phyloP scores from a whole-genome alignment of 495 filamentous ascomycete species.

The Trichoderma parareesei region DNA sequence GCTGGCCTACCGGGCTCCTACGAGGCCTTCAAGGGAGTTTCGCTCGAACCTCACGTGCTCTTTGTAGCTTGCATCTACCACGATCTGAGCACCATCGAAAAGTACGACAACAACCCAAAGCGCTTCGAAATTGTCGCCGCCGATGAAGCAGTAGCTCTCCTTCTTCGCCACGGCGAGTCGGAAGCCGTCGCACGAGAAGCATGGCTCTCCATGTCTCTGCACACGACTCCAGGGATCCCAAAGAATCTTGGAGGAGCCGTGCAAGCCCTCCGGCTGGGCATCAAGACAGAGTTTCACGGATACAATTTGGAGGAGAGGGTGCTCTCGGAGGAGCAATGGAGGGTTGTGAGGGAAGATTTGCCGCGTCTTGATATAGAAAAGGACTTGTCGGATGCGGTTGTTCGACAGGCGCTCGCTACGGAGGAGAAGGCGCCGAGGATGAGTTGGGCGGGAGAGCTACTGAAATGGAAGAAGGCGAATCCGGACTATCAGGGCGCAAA shows the following conservation, averaged over 20 bases:
- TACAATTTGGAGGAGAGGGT: slow-evolving; percentile 9
- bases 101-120: slow-evolving; percentile 27
- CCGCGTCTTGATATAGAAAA: slow-evolving; percentile 36
- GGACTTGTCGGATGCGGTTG: slow-evolving; percentile 38
- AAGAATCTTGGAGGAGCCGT: slow-evolving; percentile 33
- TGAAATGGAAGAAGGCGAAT: slow-evolving; percentile 23
- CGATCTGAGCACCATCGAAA: slow-evolving; percentile 34
- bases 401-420: slow-evolving; percentile 30
- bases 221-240: slow-evolving; percentile 36
- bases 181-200: slow-evolving; percentile 29
- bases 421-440: slow-evolving; percentile 32
- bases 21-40: slow-evolving; percentile 14
- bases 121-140: slow-evolving; percentile 42
- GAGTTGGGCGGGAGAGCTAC: slow-evolving; percentile 28
- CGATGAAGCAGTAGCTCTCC: slow-evolving; percentile 29
- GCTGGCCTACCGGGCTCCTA: slow-evolving; percentile 10
- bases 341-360: slow-evolving; percentile 23
- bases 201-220: slow-evolving; percentile 39
- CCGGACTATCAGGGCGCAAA: slow-evolving; percentile 31
- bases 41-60: slow-evolving; percentile 20
- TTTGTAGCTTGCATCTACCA: slow-evolving; percentile 38
- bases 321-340: slow-evolving; percentile 13
- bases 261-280: slow-evolving; percentile 29
- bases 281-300: slow-evolving; percentile 33
- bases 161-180: slow-evolving; percentile 20